Evolutionary conservation across 192 early-diverging fungal species (phyloP), one percentile per base, ranked within the genome.

Genomic region (Coemansia sp.): DNA sequence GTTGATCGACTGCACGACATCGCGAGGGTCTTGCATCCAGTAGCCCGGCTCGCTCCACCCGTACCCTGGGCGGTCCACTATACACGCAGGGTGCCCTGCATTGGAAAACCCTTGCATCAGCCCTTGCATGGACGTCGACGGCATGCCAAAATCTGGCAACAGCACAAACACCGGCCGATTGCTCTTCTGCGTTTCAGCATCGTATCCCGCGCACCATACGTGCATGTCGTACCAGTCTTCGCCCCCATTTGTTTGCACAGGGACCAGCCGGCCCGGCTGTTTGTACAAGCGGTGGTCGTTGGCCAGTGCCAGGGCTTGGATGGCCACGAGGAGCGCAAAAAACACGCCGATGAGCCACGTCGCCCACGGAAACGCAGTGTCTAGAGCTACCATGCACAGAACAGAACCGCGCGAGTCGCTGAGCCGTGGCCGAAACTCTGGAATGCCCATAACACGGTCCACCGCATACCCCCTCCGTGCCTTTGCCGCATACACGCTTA

Each of bases 41-140:
- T 79, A 79, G 47, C 81, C 81, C 0, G 81, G 76, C 51, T 79
- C 81, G 64, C 81, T 83, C 81, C 81, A 83, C 52, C 81, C 81
- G 51, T 83, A 83, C 5, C 81, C 81, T 15, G 81, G 81, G 47
- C 81, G 72, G 48, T 83, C 81, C 12, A 79, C 54, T 20, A 83
- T 66, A 37, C 81, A 83, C 23, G 76, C 81, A 0, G 76, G 63
- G 48, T 78, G 68, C 7, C 76, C 76, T 37, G 38, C 68, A 36
- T 63, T 62, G 4, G 67, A 70, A 1, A 83, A 49, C 3, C 75
- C 76, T 56, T 67, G 48, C 11, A 73, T 73, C 57, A 79, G 59
- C 17, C 76, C 81, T 64, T 64, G 50, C 76, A 83, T 71, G 10
- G 73, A 7, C 21, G 81, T 83, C 58, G 73, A 73, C 51, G 81